Percentiles rank a stretch among this genome's conserved stretches.
These are phyloP conservation scores for Hygrocybe coccinea DNA, from an alignment of 768 basidiomycete genomes.

Conservation along the genomic window DNA sequence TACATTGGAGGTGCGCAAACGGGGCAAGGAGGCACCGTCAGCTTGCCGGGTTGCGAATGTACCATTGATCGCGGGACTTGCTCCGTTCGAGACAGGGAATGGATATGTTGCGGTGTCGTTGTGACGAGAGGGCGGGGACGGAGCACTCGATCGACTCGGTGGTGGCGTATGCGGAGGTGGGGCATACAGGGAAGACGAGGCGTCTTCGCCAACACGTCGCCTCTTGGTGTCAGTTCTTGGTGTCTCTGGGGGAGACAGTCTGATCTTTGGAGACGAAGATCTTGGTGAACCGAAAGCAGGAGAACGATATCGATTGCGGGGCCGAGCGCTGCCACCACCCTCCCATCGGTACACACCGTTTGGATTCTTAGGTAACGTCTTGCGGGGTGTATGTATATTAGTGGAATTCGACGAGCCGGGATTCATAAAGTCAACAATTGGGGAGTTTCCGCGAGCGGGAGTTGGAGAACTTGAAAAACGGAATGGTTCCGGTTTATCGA, in stretches of 20 bases:
- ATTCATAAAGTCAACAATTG: conserved; percentile 17
- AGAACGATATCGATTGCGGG: conserved; percentile 64
- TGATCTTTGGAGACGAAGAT: conserved; percentile 38
- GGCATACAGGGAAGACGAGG: conserved; percentile 27
- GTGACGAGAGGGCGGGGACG: conserved; percentile 16
- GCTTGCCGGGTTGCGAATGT: neutral
- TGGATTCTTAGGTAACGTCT: conserved; percentile 61
- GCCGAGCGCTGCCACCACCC: conserved; percentile 68
- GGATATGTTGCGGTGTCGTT: neutral
- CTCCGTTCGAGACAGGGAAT: conserved; percentile 3
- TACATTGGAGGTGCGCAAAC: conserved; percentile 40
- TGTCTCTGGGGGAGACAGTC: conserved; percentile 16
- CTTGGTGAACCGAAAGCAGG: conserved; percentile 64
- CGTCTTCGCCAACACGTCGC: conserved; percentile 52
- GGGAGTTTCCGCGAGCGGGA: conserved; percentile 37
- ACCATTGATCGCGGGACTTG: conserved; percentile 3
- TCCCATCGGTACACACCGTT: conserved; percentile 72
- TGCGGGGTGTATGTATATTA: conserved; percentile 33
- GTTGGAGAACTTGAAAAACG: conserved; percentile 51
- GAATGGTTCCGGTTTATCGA: conserved; percentile 42
- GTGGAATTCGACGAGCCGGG: conserved; percentile 15
- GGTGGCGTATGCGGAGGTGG: conserved; percentile 19
- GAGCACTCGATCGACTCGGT: conserved; percentile 30
- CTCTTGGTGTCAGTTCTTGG: conserved; percentile 52
- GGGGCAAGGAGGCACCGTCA: conserved; percentile 10